A percentile compares a stretch with the other conserved stretches of the same genome.
Conservation (phyloP, 1,284 basidiomycete species). For the Trametes versicolor region DNA sequence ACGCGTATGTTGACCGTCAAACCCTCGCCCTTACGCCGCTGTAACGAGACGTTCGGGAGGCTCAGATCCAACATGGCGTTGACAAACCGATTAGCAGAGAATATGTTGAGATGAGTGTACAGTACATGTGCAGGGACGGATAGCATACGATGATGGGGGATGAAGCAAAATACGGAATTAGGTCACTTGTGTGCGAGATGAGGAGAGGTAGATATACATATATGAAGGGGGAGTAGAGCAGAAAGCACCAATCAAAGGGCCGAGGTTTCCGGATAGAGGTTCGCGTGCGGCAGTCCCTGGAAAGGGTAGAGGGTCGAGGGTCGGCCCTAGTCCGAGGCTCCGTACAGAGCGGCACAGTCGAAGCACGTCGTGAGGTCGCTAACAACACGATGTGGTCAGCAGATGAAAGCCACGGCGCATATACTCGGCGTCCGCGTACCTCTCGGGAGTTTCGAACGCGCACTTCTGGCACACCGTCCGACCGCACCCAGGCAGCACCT, state of each 20-base stretch:
- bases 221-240: not conserved
- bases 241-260: not conserved
- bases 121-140: too few species aligned
- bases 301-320: not conserved
- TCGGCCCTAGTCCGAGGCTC: constrained; percentile 5
- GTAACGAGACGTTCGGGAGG: not conserved
- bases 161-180: not conserved
- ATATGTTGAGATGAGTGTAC: too few species aligned
- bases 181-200: not conserved
- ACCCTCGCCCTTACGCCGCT: too few species aligned
- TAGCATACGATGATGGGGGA: not conserved
- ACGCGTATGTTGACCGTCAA: too few species aligned
- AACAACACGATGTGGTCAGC: not conserved
- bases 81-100: not conserved
- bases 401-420: not conserved
- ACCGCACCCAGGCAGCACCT: constrained; percentile 42
- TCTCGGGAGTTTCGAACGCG: constrained; percentile 44
- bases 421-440: constrained; percentile 33
- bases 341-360: constrained; percentile 32
- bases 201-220: not conserved
- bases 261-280: not conserved
- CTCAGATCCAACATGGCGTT: not conserved
- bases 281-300: too few species aligned
- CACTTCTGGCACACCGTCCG: constrained; percentile 46
- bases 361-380: constrained; percentile 39